These are phyloP conservation scores for Mortierella claussenii DNA, from an alignment of 192 early-diverging fungal genomes.

Conservation along the genomic window DNA sequence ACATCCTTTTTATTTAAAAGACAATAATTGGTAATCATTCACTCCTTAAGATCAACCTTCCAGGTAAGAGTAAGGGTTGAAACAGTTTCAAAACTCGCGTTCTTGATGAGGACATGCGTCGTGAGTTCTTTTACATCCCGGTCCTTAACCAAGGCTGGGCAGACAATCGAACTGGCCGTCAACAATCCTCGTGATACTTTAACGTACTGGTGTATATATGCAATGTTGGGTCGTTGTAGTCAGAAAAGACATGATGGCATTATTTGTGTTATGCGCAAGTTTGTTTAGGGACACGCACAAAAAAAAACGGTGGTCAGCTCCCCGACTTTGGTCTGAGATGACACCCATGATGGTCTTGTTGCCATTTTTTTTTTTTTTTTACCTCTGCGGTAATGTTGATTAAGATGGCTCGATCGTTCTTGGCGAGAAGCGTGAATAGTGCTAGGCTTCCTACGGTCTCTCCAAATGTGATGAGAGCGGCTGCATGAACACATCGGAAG, in stretches of 20 bases:
- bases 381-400: slow-evolving; percentile 62
- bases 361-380: too few relatives aligned
- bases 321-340: too few relatives aligned
- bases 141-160: slow-evolving; percentile 42
- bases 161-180: slow-evolving; percentile 35
- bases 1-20: too few relatives aligned
- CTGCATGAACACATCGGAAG: slow-evolving; percentile 62
- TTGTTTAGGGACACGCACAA: too few relatives aligned
- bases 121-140: slow-evolving; percentile 11
- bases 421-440: slow-evolving; percentile 51
- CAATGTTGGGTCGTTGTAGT: too few relatives aligned
- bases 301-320: too few relatives aligned
- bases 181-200: slow-evolving; percentile 37
- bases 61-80: slow-evolving; percentile 38
- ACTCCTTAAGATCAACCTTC: slow-evolving; percentile 26
- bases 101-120: slow-evolving; percentile 40
- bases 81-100: slow-evolving; percentile 47
- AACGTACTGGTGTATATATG: too few relatives aligned
- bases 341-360: too few relatives aligned
- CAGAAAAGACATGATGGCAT: too few relatives aligned
- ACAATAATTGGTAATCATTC: too few relatives aligned
- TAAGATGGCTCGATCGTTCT: slow-evolving; percentile 59
- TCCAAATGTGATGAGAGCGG: slow-evolving; percentile 62
- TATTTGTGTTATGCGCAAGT: too few relatives aligned
- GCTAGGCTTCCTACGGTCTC: slow-evolving; percentile 65